Conservation (phyloP, 176 grass and related monocot genomes). For the Aegilops longissima region DNA sequence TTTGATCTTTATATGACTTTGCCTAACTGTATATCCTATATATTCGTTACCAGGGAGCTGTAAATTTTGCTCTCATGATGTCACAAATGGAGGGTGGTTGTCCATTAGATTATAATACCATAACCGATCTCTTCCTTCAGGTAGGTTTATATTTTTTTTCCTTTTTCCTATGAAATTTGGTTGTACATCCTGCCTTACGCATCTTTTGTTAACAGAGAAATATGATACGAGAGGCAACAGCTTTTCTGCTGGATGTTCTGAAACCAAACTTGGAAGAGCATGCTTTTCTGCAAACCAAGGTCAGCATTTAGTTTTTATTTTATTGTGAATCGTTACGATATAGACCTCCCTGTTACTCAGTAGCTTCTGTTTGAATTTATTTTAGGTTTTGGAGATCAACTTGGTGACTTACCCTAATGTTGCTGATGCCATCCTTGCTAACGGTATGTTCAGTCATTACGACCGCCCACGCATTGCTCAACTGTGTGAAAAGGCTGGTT, state of each 20-base stretch:
- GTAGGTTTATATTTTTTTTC: slow-evolving; percentile 36
- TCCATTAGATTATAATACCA: slow-evolving; percentile 95
- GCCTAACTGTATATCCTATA: slow-evolving; percentile 1
- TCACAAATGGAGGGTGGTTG: slow-evolving; percentile 99
- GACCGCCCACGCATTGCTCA: slow-evolving; percentile 98
- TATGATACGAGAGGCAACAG: slow-evolving; percentile 91
- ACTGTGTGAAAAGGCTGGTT: slow-evolving; percentile 92
- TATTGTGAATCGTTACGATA: neutral
- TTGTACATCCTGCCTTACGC: slow-evolving; percentile 21
- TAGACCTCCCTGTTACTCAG: neutral
- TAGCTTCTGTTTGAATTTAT: slow-evolving; percentile 29
- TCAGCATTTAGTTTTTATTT: slow-evolving; percentile 31
- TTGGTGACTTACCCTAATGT: slow-evolving; percentile 97
- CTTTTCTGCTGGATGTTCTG: slow-evolving; percentile 94
- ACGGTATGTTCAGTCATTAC: slow-evolving; percentile 99
- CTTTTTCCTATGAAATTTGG: neutral
- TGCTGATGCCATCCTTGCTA: slow-evolving; percentile 98
- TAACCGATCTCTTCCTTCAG: slow-evolving; percentile 99
- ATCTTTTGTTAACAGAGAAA: slow-evolving; percentile 63
- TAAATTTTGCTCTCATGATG: slow-evolving; percentile 99
- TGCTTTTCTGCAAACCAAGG: slow-evolving; percentile 97
- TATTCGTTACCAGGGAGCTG: slow-evolving; percentile 60
- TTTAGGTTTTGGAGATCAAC: slow-evolving; percentile 98
- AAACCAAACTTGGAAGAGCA: slow-evolving; percentile 96
- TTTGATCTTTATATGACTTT: slow-evolving; percentile 20